Base-by-base conservation (phyloP, 2,329 filamentous ascomycete species). In the Penicillium glabrum region DNA sequence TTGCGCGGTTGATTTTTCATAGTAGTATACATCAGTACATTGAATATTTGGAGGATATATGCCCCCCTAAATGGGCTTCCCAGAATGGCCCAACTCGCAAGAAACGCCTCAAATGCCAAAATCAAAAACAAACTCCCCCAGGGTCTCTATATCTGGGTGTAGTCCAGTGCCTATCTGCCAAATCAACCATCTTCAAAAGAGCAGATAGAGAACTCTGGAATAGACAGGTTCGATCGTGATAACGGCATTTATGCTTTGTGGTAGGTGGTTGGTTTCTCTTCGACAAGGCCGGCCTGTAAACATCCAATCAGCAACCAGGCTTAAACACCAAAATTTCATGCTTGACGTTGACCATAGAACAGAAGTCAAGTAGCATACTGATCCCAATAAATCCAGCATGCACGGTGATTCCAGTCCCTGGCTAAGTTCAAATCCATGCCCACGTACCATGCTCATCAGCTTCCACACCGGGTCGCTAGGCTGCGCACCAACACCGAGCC, bases 401-500 rank as follows among this genome's bases (percentile, higher is more conserved):
- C 4, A 27, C 27, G 7, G 45, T n/a, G 29, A 19, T 5, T 44
- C 16, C 19, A 35, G 35, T 43, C 39, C n/a, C 33, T 27, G n/a
- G 23, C 35, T 10, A 24, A 27, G 5, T 29, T 27, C 48, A 23
- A n/a, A 10, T 41, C 6, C 39, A 43, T 24, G 39, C 16, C 26
- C 50, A 69, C 79, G 61, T 71, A 93, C 91, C 90, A 96, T 89
- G 54, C 84, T 85, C 66, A 99, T 79, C 67, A 98, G 75, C 72
- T 91, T 83, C 93, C 93, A 96, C 35, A 89, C 90, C 3, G 90
- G 87, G 65, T 97, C 91, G 61, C 89, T 93, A 10, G 95, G 95
- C 78, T 99, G 95, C 54, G 95, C 95, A 1, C 95, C 95, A 3
- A 98, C 93, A 72, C 95, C 95, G 35, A 99, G 83, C 95, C 95